Percentiles rank a stretch among this genome's conserved stretches.
phyloP scores from a whole-genome alignment of 116 monocot genomes.

The Papilionanthe hybrid region DNA sequence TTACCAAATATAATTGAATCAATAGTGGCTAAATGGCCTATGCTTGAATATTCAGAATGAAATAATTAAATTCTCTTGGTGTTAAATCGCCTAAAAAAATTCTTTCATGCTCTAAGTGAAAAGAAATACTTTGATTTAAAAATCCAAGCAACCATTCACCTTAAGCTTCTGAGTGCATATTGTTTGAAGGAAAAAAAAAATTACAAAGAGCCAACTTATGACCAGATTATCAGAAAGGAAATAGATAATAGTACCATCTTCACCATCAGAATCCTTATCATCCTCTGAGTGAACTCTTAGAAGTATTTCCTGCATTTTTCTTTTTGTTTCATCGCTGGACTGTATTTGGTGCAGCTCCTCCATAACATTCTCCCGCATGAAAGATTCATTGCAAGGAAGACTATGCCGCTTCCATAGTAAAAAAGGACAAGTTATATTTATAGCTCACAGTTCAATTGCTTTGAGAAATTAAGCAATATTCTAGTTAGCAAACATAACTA shows the following conservation, averaged over 20 bases:
- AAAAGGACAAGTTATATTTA: not conserved
- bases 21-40: not conserved
- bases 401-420: slow-evolving; percentile 50
- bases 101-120: not conserved
- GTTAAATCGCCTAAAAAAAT: not conserved
- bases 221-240: not conserved
- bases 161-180: not conserved
- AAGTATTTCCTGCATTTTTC: slow-evolving; percentile 85
- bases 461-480: not conserved
- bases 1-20: not conserved
- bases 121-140: not conserved
- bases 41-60: not conserved
- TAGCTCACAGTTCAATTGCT: not conserved
- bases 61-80: not conserved
- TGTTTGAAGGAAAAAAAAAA: not conserved
- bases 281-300: slow-evolving; percentile 80
- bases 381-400: slow-evolving; percentile 84
- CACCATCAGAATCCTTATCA: slow-evolving; percentile 43
- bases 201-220: not conserved
- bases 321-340: slow-evolving; percentile 66
- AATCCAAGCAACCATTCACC: not conserved
- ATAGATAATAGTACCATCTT: slow-evolving; percentile 19
- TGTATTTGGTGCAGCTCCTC: slow-evolving; percentile 70
- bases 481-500: not conserved
- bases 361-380: slow-evolving; percentile 92